These are phyloP conservation scores for Fusarium pilosicola DNA, from an alignment of 2,329 filamentous ascomycete species.

Conservation along the genomic window DNA sequence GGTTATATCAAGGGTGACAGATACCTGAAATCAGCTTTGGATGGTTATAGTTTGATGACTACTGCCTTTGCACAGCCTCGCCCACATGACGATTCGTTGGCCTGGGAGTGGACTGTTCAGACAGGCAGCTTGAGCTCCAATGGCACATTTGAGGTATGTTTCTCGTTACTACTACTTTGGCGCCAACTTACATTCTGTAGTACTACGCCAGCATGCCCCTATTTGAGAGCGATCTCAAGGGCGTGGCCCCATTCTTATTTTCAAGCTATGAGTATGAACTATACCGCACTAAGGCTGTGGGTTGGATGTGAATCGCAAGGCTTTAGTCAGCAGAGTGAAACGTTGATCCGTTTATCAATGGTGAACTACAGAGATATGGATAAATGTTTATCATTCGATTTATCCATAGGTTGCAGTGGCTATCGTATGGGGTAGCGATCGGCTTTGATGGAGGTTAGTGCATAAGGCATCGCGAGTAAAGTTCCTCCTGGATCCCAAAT, in stretches of 20 bases:
- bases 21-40: conserved; percentile 39
- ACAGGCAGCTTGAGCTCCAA: conserved; percentile 62
- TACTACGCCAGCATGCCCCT: conserved; percentile 43
- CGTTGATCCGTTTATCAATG: background rate
- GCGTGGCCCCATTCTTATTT: conserved; percentile 38
- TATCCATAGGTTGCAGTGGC: background rate
- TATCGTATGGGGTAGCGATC: background rate
- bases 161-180: accelerated
- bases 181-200: conserved; percentile 26
- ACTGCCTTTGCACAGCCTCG: conserved; percentile 48
- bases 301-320: no score
- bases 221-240: conserved; percentile 42
- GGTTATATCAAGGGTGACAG: conserved; percentile 34
- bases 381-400: background rate
- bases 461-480: no score
- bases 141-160: conserved; percentile 58
- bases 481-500: no score
- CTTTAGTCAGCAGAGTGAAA: background rate
- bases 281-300: background rate
- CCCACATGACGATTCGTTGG: conserved; percentile 54
- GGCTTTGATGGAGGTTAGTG: background rate
- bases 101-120: conserved; percentile 61
- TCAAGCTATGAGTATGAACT: conserved; percentile 41
- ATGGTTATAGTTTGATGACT: conserved; percentile 56
- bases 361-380: background rate